These are phyloP conservation scores for Corylus americana DNA, from an alignment of 306 rosid species.

Conservation along the genomic window DNA sequence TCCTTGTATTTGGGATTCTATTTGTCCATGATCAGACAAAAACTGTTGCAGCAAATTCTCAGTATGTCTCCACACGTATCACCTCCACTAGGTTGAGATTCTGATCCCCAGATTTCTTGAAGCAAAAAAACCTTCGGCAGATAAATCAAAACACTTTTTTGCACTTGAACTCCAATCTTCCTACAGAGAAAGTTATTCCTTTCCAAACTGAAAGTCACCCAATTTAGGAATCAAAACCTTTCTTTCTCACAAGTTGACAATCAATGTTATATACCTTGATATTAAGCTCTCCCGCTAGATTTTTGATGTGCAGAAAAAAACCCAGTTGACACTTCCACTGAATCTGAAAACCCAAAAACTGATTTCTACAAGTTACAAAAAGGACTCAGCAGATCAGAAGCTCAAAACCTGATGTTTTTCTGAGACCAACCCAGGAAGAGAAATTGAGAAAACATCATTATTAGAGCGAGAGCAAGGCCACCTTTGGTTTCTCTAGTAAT, in stretches of 20 bases:
- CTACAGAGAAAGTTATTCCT: not conserved
- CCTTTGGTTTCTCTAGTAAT: not conserved
- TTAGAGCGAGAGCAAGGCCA: not conserved
- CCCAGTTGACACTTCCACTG: conserved; percentile 23
- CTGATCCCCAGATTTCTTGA: not conserved
- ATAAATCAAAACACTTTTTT: not conserved
- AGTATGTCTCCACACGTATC: not conserved
- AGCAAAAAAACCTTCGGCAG: not conserved
- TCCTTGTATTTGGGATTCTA: not conserved
- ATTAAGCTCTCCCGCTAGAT: conserved; percentile 11
- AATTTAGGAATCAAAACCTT: not conserved
- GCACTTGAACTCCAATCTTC: not conserved
- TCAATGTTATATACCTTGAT: conserved; percentile 29
- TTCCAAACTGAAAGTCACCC: conserved; percentile 11
- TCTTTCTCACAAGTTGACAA: not conserved
- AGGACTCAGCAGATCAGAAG: not conserved
- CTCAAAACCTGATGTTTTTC: not conserved
- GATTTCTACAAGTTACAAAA: conserved; percentile 21
- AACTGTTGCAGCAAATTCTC: not conserved
- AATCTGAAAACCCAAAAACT: conserved; percentile 20
- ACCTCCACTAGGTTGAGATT: not conserved
- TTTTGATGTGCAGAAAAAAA: conserved; percentile 7
- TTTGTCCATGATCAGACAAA: conserved; percentile 14
- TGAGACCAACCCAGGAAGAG: not conserved
- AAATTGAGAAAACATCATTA: not conserved